Percentiles rank a stretch among this genome's conserved stretches.
phyloP scores from a whole-genome alignment of 139 green algal species.

The Monoraphidium neglectum region DNA sequence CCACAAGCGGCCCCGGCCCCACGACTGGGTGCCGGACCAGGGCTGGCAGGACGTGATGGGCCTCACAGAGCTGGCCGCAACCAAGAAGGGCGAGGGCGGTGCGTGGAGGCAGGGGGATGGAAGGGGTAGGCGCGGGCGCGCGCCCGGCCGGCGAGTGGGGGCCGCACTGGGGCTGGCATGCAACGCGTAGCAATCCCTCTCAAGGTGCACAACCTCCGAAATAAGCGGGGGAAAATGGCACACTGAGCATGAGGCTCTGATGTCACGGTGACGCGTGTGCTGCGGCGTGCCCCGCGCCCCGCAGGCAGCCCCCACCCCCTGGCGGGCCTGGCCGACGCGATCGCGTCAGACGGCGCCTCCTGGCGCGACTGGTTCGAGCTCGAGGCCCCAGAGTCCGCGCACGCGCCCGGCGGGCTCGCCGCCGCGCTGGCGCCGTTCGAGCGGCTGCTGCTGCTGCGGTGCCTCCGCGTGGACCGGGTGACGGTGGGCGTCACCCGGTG shows the following conservation, averaged over 20 bases:
- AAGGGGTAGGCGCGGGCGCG: too few relatives aligned
- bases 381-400: constrained; percentile 51
- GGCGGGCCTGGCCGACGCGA: constrained; percentile 55
- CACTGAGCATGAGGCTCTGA: too few relatives aligned
- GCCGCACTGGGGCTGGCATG: too few relatives aligned
- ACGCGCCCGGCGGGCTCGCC: constrained; percentile 4
- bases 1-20: constrained; percentile 50
- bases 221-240: too few relatives aligned
- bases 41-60: constrained; percentile 87
- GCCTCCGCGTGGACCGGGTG: constrained; percentile 82
- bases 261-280: too few relatives aligned
- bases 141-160: too few relatives aligned
- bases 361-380: constrained; percentile 78
- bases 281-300: background rate
- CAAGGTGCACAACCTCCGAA: too few relatives aligned
- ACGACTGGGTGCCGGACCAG: constrained; percentile 74
- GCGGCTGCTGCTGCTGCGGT: constrained; percentile 81
- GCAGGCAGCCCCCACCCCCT: constrained; percentile 41
- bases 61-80: constrained; percentile 55
- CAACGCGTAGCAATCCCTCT: too few relatives aligned
- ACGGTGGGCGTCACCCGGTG: constrained; percentile 76
- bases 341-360: constrained; percentile 59
- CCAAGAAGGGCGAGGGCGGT: constrained; percentile 28
- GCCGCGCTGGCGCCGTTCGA: constrained; percentile 70
- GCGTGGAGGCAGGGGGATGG: background rate